Base-by-base conservation (phyloP, 2,329 filamentous ascomycete genomes). In the Mycosphaerelloides madeirae region DNA sequence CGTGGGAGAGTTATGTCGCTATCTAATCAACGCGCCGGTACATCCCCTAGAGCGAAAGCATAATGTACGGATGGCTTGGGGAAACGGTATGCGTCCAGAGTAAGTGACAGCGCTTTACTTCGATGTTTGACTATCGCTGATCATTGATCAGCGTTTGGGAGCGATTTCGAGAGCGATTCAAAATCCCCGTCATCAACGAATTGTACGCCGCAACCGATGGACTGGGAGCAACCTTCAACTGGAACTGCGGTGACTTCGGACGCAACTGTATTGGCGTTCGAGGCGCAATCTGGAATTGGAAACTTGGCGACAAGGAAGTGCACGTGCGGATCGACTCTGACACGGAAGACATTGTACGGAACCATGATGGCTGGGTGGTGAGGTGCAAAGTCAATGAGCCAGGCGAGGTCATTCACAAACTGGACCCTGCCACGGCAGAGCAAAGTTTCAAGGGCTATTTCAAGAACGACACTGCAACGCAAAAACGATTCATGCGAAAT, bases 81-180 rank as follows among this genome's bases (percentile, higher is more conserved):
- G 88, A 12, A 95, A 95, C 60, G 88, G 88, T 2, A 72, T 94
- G 15, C 77, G 88, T 0, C 85, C 87, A 0, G 87, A 94, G n/a
- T n/a, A n/a, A n/a, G n/a, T 58, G 79, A 94, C 15, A 35, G 32
- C 71, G 69, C 9, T 89, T 93, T 22, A 13, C 29, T 34, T 3
- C 15, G 19, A 22, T 14, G 6, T 28, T 32, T 9, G 34, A 49
- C 18, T 79, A 93, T 28, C 94, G 93, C n/a, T n/a, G n/a, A n/a
- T n/a, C n/a, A n/a, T n/a, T n/a, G n/a, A n/a, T n/a, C n/a, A n/a
- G n/a, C 58, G 79, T 94, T 22, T 94, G 88, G 87, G 80, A 87
- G 49, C 71, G 69, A 8, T 90, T 94, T 70, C 86, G 87, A 60
- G 74, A 84, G 28, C 80, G 88, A 6, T 95, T 65, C 47, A 54